A percentile compares a stretch with the other conserved stretches of the same genome.
These are phyloP conservation scores for Huntiella moniliformis DNA, from an alignment of 2,329 filamentous ascomycete genomes.

Conservation along the genomic window DNA sequence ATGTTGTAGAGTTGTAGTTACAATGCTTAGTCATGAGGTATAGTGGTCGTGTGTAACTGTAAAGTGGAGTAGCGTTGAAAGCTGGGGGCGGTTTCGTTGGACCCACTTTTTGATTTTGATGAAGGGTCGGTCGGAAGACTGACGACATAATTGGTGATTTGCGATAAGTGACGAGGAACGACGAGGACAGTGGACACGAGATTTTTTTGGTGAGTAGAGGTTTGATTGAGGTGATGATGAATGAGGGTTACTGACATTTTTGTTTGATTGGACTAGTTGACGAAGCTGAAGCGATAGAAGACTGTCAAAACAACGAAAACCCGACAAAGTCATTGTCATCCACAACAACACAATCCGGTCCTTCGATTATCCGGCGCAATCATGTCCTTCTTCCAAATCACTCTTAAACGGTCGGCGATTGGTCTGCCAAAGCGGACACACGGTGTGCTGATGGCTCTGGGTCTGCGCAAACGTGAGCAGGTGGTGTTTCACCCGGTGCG, in stretches of 20 bases:
- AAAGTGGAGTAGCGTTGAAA: neutral
- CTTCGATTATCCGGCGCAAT: too few species aligned
- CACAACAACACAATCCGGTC: neutral
- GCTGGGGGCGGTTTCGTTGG: too few species aligned
- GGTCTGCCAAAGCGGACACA: conserved; percentile 64
- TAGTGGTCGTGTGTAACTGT: neutral
- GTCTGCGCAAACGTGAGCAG: conserved; percentile 64
- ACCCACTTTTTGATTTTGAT: neutral
- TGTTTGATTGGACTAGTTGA: too few species aligned
- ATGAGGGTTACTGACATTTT: neutral
- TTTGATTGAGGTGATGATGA: neutral
- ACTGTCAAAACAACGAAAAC: too few species aligned
- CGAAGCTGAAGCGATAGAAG: too few species aligned
- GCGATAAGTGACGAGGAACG: neutral
- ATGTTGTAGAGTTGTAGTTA: neutral
- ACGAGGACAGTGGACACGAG: too few species aligned
- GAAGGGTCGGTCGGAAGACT: neutral
- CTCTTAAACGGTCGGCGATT: conserved; percentile 74
- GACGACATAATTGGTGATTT: neutral
- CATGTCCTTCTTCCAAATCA: conserved; percentile 81
- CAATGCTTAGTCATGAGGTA: neutral
- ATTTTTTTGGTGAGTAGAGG: too few species aligned
- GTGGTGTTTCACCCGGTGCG: conserved; percentile 80
- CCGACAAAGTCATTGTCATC: neutral
- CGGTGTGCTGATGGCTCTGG: conserved; percentile 68